These are phyloP conservation scores for Cylindrotheca closterium DNA, from an alignment of 108 stramenopile genomes.

Conservation along the genomic window DNA sequence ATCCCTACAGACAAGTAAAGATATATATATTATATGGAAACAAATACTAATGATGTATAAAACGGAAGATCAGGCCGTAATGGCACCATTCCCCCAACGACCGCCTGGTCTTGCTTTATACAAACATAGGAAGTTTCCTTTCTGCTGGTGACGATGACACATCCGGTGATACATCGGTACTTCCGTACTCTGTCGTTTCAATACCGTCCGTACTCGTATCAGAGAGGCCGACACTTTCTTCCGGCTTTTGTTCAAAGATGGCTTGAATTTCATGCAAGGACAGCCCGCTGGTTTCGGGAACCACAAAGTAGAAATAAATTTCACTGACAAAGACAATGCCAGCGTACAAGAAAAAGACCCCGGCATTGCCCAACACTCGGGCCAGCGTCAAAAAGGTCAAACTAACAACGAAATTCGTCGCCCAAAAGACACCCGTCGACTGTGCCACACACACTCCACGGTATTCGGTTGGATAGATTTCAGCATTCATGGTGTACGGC, in stretches of 20 bases:
- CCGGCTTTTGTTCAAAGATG: conserved; percentile 4
- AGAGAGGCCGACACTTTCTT: no score
- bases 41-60: no score
- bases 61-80: no score
- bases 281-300: conserved; percentile 78
- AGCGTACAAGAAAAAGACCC: conserved; percentile 71
- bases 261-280: conserved; percentile 26
- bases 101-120: no score
- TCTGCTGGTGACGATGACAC: no score
- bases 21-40: no score
- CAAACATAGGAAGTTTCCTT: no score
- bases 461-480: conserved; percentile 66
- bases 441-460: conserved; percentile 48
- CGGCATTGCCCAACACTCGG: conserved; percentile 41
- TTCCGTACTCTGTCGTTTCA: no score
- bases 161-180: no score
- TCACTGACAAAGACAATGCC: conserved; percentile 38
- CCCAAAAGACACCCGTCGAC: conserved; percentile 63
- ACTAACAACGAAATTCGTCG: conserved; percentile 58
- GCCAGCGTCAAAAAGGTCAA: conserved; percentile 62
- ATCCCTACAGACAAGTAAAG: no score
- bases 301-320: conserved; percentile 39
- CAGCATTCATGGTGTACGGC: conserved; percentile 78
- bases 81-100: no score
- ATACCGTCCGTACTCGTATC: no score